A percentile compares a stretch with the other conserved stretches of the same genome.
Conservation (phyloP, 495 filamentous ascomycete genomes). For the Podospora pseudoanserina region DNA sequence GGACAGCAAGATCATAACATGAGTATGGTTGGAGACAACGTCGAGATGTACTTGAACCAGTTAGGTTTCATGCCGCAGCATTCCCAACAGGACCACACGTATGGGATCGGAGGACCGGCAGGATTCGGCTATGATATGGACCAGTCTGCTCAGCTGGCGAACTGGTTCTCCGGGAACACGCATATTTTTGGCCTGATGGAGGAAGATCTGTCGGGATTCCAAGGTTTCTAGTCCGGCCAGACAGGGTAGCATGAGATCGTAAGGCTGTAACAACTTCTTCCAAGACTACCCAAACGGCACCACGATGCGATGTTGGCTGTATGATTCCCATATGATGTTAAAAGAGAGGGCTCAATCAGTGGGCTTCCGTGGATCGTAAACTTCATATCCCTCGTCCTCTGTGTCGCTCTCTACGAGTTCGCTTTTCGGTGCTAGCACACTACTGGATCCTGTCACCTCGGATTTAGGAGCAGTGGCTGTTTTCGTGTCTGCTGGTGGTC, state of each 20-base stretch:
- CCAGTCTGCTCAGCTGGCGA: constrained; percentile 52
- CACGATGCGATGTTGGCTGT: not conserved
- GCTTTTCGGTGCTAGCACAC: constrained; percentile 15
- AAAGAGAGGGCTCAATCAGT: constrained; percentile 42
- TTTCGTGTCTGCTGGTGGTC: constrained; percentile 7
- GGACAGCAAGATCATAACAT: constrained; percentile 42
- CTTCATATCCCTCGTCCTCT: constrained; percentile 56
- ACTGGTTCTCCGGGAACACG: constrained; percentile 66
- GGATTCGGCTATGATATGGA: constrained; percentile 20
- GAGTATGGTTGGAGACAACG: constrained; percentile 54
- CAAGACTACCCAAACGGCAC: not conserved
- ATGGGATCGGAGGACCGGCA: constrained; percentile 6
- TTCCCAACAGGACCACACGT: not conserved
- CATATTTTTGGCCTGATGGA: constrained; percentile 63
- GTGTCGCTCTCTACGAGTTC: constrained; percentile 52
- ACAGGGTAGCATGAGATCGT: not conserved
- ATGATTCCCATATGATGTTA: not conserved
- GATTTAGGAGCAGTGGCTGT: constrained; percentile 10
- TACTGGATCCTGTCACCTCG: not conserved
- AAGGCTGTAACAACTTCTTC: not conserved
- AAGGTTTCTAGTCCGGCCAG: not conserved
- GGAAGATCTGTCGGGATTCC: constrained; percentile 52
- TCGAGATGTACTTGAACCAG: constrained; percentile 62
- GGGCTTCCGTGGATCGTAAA: constrained; percentile 52
- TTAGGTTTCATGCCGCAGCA: constrained; percentile 56